Evolutionary conservation across 805 yeast species (phyloP), one percentile per base, ranked within the genome.

Genomic region (Metschnikowia vanudenii): DNA sequence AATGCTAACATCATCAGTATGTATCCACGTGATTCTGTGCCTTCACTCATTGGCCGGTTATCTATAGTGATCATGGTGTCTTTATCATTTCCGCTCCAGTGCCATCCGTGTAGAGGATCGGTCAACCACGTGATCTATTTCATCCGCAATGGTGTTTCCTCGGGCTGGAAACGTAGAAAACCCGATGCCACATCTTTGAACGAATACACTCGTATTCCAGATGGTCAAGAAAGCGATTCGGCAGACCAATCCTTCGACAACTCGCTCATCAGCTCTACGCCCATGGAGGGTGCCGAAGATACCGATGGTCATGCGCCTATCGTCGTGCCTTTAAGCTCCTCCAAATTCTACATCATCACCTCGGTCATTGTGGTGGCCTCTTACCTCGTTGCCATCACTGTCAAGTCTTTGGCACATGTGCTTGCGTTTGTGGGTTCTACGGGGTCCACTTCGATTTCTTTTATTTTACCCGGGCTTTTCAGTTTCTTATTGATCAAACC

Each of bases 361-460:
- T 47, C 59, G 1, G 42, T 49, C 6, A 59, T 68, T 18, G 70
- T 90, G 41, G 32, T 75, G 0, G 57, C 73, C 5, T 80, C 89
- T 39, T 89, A 85, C 60, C 45, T 70, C 1, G 69, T 85, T 9
- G 94, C 97, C 0, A 66, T 84, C 30, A 63, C 80, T 3, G 84
- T 90, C 26, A 70, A 70, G 12, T 88, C 96, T 0, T 79, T 90
- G 55, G 96, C 92, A 22, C 78, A 83, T 39, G 91, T 91, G 12
- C 69, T 90, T 54, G 90, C 96, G 1, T 72, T 90, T 53, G 96
- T 90, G 3, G 97, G 97, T 2, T 87, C 96, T 1, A 89, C 96
- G 0, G 97, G 97, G 0, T 88, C 96, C 1, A 90, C 97, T 0
- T 80, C 96, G 4, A 89, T 91, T 42, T 89, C 96, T 11, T 90